Percentiles rank a stretch among this genome's conserved stretches.
Evolutionary conservation across 805 yeast species (phyloP).

Genomic region (Candida easanensis): DNA sequence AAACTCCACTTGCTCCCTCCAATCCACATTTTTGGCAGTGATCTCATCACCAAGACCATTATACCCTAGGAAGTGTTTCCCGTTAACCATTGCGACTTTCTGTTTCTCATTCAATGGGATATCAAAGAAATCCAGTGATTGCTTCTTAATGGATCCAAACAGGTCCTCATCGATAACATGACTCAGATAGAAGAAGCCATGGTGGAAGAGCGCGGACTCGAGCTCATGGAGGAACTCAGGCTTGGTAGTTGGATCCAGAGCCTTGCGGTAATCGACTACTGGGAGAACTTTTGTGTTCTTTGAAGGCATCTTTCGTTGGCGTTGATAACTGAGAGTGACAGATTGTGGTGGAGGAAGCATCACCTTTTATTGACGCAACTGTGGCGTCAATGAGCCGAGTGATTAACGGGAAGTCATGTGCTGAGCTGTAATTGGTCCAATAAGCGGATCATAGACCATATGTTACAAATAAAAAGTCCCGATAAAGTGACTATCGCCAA

Average conservation of each 20-base stretch:
- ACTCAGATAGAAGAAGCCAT: constrained; percentile 40
- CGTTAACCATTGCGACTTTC: constrained; percentile 39
- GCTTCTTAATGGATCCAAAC: constrained; percentile 28
- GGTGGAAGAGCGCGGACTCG: constrained; percentile 51
- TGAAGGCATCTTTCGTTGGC: background rate
- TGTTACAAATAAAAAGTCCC: too few species aligned
- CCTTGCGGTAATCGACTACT: constrained; percentile 42
- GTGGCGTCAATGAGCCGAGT: too few species aligned
- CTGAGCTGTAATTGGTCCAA: too few species aligned
- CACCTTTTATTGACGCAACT: too few species aligned
- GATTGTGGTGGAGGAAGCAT: background rate
- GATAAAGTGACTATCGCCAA: too few species aligned
- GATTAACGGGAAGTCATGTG: too few species aligned
- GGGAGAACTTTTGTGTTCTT: constrained; percentile 30
- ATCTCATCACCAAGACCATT: constrained; percentile 45
- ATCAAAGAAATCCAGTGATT: constrained; percentile 37
- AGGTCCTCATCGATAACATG: constrained; percentile 41
- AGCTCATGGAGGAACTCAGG: constrained; percentile 17
- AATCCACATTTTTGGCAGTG: constrained; percentile 42
- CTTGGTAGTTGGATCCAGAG: constrained; percentile 40
- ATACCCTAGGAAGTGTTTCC: constrained; percentile 46
- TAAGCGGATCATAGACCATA: too few species aligned
- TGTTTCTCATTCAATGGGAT: constrained; percentile 38
- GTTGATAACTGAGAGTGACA: too few species aligned
- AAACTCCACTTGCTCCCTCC: constrained; percentile 50